These are phyloP conservation scores for Paramecium pentaurelia DNA, from an alignment of 73 alveolate genomes.

Conservation along the genomic window DNA sequence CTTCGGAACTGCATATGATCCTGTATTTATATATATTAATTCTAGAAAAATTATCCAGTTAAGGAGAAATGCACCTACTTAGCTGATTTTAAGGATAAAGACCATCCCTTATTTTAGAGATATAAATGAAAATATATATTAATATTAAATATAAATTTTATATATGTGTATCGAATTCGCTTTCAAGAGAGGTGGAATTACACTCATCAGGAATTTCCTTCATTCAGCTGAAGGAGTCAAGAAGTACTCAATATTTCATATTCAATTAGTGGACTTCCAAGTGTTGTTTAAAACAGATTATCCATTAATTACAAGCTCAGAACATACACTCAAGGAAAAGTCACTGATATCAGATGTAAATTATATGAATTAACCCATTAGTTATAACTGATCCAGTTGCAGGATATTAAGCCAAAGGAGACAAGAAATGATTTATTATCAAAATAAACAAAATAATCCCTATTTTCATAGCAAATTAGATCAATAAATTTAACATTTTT, in stretches of 20 bases:
- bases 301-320: background rate
- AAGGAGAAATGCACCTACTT: background rate
- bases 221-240: conserved; percentile 45
- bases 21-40: background rate
- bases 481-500: background rate
- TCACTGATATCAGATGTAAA: conserved; percentile 14
- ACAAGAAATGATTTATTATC: background rate
- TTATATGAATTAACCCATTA: background rate
- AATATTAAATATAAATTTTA: background rate
- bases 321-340: conserved; percentile 9
- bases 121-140: background rate
- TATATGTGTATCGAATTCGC: conserved; percentile 43
- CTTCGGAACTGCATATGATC: conserved; percentile 24
- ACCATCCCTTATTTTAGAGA: conserved; percentile 25
- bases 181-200: conserved; percentile 48
- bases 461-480: background rate
- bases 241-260: background rate
- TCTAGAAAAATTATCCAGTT: background rate
- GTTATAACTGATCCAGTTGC: conserved; percentile 37
- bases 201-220: conserved; percentile 41
- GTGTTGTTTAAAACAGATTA: conserved; percentile 12
- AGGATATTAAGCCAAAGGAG: conserved; percentile 13
- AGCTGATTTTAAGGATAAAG: background rate
- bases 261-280: conserved; percentile 27
- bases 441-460: background rate